These are phyloP conservation scores for Ganoderma sinense DNA, from an alignment of 1,284 basidiomycete genomes.

Conservation along the genomic window DNA sequence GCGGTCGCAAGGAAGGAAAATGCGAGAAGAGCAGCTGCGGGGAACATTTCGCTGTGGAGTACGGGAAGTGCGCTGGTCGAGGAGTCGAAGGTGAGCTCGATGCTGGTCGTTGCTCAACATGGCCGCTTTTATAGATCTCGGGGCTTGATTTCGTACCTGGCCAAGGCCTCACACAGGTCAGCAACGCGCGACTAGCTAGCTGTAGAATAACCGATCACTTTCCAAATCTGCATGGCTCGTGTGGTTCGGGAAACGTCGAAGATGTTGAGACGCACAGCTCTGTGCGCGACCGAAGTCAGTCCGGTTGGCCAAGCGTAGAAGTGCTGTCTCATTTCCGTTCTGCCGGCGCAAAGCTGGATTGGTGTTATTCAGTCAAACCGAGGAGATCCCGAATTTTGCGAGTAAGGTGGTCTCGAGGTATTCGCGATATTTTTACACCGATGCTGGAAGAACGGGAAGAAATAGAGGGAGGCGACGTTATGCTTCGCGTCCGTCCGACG, in stretches of 20 bases:
- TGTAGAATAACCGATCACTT: slow-evolving; percentile 9
- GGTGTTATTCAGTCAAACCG: slow-evolving; percentile 19
- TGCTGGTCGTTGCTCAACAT: slow-evolving; percentile 14
- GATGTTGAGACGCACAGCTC: slow-evolving; percentile 17
- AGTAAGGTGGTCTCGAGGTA: slow-evolving; percentile 18
- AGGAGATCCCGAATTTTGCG: slow-evolving; percentile 22
- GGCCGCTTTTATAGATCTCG: slow-evolving; percentile 21
- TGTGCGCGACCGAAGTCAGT: slow-evolving; percentile 17
- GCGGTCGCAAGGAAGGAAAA: slow-evolving; percentile 37
- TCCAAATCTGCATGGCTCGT: slow-evolving; percentile 8
- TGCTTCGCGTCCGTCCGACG: slow-evolving; percentile 18
- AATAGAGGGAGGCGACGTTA: not conserved
- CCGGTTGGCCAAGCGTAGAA: slow-evolving; percentile 15
- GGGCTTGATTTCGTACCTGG: not conserved
- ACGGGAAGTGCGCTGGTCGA: slow-evolving; percentile 23
- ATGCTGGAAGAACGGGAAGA: slow-evolving; percentile 7
- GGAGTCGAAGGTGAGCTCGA: slow-evolving; percentile 26
- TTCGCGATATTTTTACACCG: slow-evolving; percentile 14
- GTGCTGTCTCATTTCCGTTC: not conserved
- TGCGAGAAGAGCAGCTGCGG: slow-evolving; percentile 35
- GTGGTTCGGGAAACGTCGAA: slow-evolving; percentile 16
- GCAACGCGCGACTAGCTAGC: slow-evolving; percentile 3
- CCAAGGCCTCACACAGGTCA: not conserved
- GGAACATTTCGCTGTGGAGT: slow-evolving; percentile 35
- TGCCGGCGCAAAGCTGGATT: slow-evolving; percentile 8